Evolutionary conservation across 768 basidiomycete species (phyloP), one percentile per base, ranked within the genome.

Genomic region (Amanita polypyramis): DNA sequence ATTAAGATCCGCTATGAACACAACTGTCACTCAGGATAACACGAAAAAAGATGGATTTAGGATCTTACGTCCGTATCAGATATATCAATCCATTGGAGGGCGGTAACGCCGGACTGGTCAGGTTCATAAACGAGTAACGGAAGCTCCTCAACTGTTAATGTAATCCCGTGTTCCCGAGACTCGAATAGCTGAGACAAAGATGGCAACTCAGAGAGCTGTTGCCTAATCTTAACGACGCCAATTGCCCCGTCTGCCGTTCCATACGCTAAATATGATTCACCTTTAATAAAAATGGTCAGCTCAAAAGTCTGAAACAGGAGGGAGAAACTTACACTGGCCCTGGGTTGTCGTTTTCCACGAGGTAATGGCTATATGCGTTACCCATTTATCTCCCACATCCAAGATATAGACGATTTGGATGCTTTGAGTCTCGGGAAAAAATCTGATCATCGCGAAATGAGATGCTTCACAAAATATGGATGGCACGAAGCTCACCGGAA

Each of bases 291-390:
- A 45, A 23, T 17, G 12, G 12, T 34, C 47, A 21, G 45, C 54
- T n/a, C 35, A 49, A 23, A 27, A 23, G n/a, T 39, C 21, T 39
- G 20, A 35, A 29, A 6, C 11, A 50, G 25, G 1, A 32, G 37
- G 40, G 33, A 45, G 23, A 47, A 23, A 51, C 70, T 60, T 52
- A 82, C 85, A 72, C 47, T 60, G 63, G 41, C 67, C 68, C 4
- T 57, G 56, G 21, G 62, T 57, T 11, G 0, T 57, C 52, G 35
- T 34, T 7, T 52, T 59, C 84, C 85, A 88, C 11, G 68, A 58
- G 4, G 82, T 76, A 65, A 80, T 79, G 0, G 77, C 69, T 12
- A 83, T 56, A 52, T 77, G 72, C 3, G 74, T 79, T 8, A 89
- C 65, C 85, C 85, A 89, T 39, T 68, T 67, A 20, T 82, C 68